Evolutionary conservation across 768 basidiomycete species (phyloP).

Genomic region (Tubosaeta brunneosetosa): DNA sequence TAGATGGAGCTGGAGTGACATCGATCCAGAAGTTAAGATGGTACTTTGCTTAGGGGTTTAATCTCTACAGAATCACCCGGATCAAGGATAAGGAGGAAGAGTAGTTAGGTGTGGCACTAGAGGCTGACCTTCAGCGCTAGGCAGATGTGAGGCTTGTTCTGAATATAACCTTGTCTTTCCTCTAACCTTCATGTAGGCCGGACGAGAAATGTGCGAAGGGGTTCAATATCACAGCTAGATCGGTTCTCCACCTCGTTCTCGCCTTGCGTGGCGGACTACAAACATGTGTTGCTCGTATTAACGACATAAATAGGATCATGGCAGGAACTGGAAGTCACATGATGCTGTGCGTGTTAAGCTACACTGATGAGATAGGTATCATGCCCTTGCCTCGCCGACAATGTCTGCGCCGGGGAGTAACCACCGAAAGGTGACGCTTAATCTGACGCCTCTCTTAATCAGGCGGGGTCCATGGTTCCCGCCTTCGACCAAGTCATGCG

Average conservation of each 20-base stretch:
- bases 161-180: neutral
- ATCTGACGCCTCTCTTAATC: slow-evolving; percentile 50
- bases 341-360: slow-evolving; percentile 17
- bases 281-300: slow-evolving; percentile 10
- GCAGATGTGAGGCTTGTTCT: slow-evolving; percentile 66
- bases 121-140: slow-evolving; percentile 89
- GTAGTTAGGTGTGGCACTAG: slow-evolving; percentile 97
- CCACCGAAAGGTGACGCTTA: slow-evolving; percentile 89
- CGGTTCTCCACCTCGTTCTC: slow-evolving; percentile 90
- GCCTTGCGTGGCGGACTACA: slow-evolving; percentile 87
- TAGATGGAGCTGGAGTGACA: slow-evolving; percentile 86
- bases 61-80: slow-evolving; percentile 62
- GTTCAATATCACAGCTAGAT: slow-evolving; percentile 77
- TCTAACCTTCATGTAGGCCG: slow-evolving; percentile 44
- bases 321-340: slow-evolving; percentile 13
- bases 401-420: slow-evolving; percentile 79
- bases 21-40: slow-evolving; percentile 85
- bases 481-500: slow-evolving; percentile 54
- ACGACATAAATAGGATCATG: slow-evolving; percentile 23
- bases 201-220: slow-evolving; percentile 91
- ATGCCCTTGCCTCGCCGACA: slow-evolving; percentile 49
- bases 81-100: slow-evolving; percentile 99
- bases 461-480: slow-evolving; percentile 26
- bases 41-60: neutral
- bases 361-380: slow-evolving; percentile 9